Base-by-base conservation (phyloP, 2,329 filamentous ascomycete genomes). In the Microdochium bolleyi region DNA sequence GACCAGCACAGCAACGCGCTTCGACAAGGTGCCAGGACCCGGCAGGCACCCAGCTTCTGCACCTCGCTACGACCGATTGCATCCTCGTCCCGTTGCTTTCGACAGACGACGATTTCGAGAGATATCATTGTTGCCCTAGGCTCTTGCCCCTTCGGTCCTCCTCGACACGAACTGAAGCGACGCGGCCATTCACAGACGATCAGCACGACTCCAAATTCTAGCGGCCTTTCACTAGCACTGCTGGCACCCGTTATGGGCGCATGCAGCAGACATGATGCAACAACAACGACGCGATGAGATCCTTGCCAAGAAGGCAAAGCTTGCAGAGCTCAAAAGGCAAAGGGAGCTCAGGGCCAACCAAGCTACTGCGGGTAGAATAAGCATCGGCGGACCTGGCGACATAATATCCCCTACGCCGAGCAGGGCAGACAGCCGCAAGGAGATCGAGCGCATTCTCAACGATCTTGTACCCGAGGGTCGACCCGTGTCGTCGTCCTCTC, bases 231-330 rank as follows among this genome's bases (percentile, higher is more conserved):
- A 38, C 16, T 16, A 19, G 13, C 5, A 38, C 16, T 38, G 5
- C 16, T 19, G 38, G 56, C 53, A 69, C 70, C 67, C 71, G 74
- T 67, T 54, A 80, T 80, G 78, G 73, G 75, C 70, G 64, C 70
- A 63, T 65, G 62, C 62, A 67, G 61, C 65, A 57, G 65, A 56
- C 70, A 73, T 64, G 60, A 86, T 87, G 78, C 83, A 87, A 73
- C 86, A 92, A 78, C 86, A 92, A 78, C 87, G 92, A 63, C 88
- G 90, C 76, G 91, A 96, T 77, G 94, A 99, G 77, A 96, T 99
- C 61, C 77, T 94, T 62, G 92, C 91, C 61, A 99, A 99, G 76
- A 92, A 89, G 77, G 92, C 92, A 57, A 96, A 94, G 78, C 89
- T 99, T 63, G 92, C 89, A 50, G 94, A 97, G 79, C 81, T 99